These are phyloP conservation scores for Agrostemma githago DNA, from an alignment of 148 eudicot species.

Conservation along the genomic window DNA sequence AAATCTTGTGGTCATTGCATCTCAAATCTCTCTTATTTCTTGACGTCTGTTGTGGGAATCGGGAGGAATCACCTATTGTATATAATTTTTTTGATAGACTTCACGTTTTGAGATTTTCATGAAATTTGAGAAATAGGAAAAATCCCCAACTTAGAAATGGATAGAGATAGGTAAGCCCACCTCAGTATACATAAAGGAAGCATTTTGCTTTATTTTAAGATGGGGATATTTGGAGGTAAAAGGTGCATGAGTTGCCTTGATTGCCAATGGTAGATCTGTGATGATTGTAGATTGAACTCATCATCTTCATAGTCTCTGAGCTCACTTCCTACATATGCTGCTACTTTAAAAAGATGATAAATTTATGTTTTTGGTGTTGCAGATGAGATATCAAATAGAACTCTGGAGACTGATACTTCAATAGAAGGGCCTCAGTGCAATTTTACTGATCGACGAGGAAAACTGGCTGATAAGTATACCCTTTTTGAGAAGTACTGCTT, in stretches of 20 bases:
- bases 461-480: conserved; percentile 35
- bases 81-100: neutral
- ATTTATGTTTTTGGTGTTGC: conserved; percentile 13
- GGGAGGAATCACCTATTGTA: neutral
- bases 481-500: conserved; percentile 58
- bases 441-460: conserved; percentile 19
- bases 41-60: neutral
- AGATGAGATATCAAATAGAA: conserved; percentile 10
- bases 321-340: neutral
- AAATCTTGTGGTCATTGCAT: neutral
- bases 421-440: conserved; percentile 21
- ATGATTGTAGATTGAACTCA: neutral
- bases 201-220: neutral
- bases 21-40: neutral
- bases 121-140: neutral
- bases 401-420: conserved; percentile 16
- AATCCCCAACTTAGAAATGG: neutral
- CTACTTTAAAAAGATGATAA: neutral
- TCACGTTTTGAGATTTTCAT: neutral
- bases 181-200: neutral
- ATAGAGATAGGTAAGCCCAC: neutral
- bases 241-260: neutral
- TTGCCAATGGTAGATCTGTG: neutral
- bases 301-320: neutral
- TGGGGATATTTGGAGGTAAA: neutral